These are phyloP conservation scores for Dictyostelium intermedium DNA, from an alignment of 78 protist genomes.

Conservation along the genomic window DNA sequence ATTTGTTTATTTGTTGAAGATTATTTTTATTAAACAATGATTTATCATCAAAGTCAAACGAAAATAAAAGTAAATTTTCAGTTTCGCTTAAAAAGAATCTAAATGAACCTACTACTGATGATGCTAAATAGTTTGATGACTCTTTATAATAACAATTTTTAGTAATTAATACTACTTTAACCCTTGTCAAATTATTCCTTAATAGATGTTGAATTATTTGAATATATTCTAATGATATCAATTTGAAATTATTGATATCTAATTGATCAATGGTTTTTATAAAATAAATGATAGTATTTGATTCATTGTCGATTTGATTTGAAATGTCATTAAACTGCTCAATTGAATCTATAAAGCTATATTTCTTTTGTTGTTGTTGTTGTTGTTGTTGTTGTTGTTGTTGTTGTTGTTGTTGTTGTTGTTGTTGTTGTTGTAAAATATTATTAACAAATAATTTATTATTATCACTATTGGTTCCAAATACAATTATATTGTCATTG, in stretches of 20 bases:
- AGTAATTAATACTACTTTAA: background rate
- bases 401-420: background rate
- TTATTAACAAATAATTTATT: background rate
- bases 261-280: no score
- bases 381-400: background rate
- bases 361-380: background rate
- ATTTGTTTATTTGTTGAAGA: background rate
- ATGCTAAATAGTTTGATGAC: background rate
- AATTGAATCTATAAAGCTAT: background rate
- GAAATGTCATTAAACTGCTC: no score
- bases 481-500: background rate
- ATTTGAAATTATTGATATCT: background rate
- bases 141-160: background rate
- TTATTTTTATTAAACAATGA: background rate
- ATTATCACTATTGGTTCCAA: background rate
- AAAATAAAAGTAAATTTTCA: background rate
- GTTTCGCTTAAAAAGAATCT: background rate
- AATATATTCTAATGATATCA: background rate
- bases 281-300: no score
- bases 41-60: background rate
- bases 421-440: background rate
- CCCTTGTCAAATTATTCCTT: background rate
- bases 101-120: background rate
- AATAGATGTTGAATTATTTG: background rate
- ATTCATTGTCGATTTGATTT: no score